Conservation (phyloP, 495 filamentous ascomycete species). For the Penicillium malachiteum region DNA sequence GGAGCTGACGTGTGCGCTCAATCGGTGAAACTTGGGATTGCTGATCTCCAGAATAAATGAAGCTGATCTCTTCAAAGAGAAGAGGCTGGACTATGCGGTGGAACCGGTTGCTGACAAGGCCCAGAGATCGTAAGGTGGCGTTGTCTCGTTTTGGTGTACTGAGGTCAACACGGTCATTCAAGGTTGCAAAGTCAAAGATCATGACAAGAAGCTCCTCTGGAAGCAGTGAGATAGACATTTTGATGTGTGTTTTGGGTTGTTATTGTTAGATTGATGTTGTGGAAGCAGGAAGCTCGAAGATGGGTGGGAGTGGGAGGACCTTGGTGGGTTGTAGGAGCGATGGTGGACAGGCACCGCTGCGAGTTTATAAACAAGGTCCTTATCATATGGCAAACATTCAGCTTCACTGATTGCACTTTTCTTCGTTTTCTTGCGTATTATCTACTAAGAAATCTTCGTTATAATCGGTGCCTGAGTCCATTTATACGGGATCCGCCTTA, state of each 20-base stretch:
- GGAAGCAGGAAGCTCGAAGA: too few species aligned
- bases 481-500: too few species aligned
- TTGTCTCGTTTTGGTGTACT: not conserved
- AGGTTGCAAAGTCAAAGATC: slow-evolving; percentile 3
- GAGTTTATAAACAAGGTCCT: not conserved
- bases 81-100: not conserved
- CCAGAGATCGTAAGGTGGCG: not conserved
- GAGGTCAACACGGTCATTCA: not conserved
- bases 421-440: too few species aligned
- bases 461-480: too few species aligned
- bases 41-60: not conserved
- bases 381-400: too few species aligned
- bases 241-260: too few species aligned
- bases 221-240: not conserved
- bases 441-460: too few species aligned
- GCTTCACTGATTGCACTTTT: too few species aligned
- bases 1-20: not conserved
- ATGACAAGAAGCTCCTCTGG: slow-evolving; percentile 2
- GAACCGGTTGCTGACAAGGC: slow-evolving; percentile 5
- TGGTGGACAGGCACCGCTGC: not conserved
- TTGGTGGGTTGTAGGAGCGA: slow-evolving; percentile 1
- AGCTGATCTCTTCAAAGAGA: slow-evolving; percentile 4
- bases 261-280: too few species aligned
- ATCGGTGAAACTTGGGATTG: not conserved
- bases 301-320: not conserved